phyloP scores from a whole-genome alignment of 2,329 filamentous ascomycete species.

The Helotiales sp. region DNA sequence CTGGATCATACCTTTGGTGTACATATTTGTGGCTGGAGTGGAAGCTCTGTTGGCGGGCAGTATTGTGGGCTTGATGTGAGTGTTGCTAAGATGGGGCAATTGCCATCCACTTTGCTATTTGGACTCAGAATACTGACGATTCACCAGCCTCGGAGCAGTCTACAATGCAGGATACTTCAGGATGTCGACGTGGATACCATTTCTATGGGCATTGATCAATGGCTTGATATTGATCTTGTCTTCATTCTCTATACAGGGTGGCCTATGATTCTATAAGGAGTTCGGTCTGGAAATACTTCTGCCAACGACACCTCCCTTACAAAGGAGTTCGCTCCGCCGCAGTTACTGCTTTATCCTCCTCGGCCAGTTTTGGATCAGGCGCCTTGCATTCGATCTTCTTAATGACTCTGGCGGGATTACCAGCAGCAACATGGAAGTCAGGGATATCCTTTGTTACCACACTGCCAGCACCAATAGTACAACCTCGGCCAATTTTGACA shows the following conservation, averaged over 20 bases:
- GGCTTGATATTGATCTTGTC: slow-evolving; percentile 67
- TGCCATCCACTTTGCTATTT: neutral
- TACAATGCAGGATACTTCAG: slow-evolving; percentile 69
- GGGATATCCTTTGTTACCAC: slow-evolving; percentile 80
- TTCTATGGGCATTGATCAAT: slow-evolving; percentile 69
- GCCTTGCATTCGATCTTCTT: slow-evolving; percentile 40
- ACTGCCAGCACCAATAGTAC: slow-evolving; percentile 75
- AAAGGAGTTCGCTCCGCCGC: slow-evolving; percentile 7
- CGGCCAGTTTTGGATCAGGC: slow-evolving; percentile 24
- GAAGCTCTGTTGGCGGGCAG: slow-evolving; percentile 67
- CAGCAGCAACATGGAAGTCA: slow-evolving; percentile 61
- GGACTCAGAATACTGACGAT: neutral
- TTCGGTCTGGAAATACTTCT: neutral
- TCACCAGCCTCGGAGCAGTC: slow-evolving; percentile 54
- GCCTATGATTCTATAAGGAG: slow-evolving; percentile 46
- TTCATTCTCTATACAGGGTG: slow-evolving; percentile 71
- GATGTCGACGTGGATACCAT: slow-evolving; percentile 75
- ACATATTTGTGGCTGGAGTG: slow-evolving; percentile 58
- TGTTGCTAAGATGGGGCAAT: slow-evolving; percentile 4
- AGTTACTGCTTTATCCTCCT: slow-evolving; percentile 5
- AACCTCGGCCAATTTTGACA: slow-evolving; percentile 74
- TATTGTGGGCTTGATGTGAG: slow-evolving; percentile 66
- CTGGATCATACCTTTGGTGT: slow-evolving; percentile 62
- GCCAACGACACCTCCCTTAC: neutral
- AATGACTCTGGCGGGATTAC: slow-evolving; percentile 66